phyloP scores from a whole-genome alignment of 139 green algal genomes.

The Coelastrella sp. region DNA sequence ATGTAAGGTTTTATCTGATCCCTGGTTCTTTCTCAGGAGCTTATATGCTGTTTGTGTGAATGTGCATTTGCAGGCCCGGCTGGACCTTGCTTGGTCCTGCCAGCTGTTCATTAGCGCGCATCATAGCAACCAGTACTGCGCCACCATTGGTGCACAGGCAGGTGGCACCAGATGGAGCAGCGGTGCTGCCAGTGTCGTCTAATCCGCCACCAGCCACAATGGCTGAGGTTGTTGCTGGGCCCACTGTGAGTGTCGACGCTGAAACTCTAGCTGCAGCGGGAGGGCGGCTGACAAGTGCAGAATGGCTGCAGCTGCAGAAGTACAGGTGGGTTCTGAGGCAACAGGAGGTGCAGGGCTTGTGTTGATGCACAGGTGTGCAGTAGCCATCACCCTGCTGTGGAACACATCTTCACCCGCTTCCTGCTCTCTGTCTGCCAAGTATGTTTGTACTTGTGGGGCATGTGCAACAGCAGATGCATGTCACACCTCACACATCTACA shows the following conservation, averaged over 20 bases:
- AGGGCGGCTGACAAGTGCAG: constrained; percentile 15
- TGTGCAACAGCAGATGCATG: too few species aligned
- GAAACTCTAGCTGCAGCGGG: constrained; percentile 38
- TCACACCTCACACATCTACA: too few species aligned
- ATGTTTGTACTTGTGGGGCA: too few species aligned
- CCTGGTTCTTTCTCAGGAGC: too few species aligned
- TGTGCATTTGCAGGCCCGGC: constrained; percentile 10
- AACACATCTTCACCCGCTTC: too few species aligned
- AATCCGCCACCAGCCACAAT: neutral
- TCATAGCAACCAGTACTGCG: constrained; percentile 33
- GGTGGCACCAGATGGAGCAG: constrained; percentile 10
- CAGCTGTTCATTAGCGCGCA: neutral
- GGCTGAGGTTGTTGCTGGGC: neutral
- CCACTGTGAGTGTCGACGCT: constrained; percentile 38
- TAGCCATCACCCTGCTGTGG: too few species aligned
- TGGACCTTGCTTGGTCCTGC: constrained; percentile 7
- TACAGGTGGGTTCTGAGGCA: constrained; percentile 4
- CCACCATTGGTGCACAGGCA: constrained; percentile 40
- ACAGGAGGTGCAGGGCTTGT: too few species aligned
- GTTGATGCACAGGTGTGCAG: too few species aligned
- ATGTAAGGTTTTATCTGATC: too few species aligned
- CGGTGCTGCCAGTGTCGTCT: neutral
- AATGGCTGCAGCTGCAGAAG: constrained; percentile 40
- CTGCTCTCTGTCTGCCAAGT: too few species aligned
- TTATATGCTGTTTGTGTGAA: neutral